Evolutionary conservation across 805 yeast species (phyloP), one percentile per base, ranked within the genome.

Genomic region (Lachancea nothofagi): DNA sequence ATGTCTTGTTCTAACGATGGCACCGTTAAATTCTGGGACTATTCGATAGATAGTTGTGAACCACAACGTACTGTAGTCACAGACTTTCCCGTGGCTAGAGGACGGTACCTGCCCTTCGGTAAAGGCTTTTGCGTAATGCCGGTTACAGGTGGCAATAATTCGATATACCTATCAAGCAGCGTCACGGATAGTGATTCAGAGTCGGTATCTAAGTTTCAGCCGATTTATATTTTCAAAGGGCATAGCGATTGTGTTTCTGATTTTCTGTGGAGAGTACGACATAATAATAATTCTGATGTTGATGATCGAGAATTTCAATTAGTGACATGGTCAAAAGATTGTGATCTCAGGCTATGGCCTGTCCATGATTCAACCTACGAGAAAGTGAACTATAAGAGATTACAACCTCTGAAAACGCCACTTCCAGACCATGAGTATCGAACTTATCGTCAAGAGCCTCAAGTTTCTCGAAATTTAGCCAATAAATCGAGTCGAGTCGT

Each of bases 271-370:
- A 69, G 97, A 47, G 66, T 77, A 6, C 69, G 87, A 26, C 74
- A 78, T 41, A 58, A 71, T 1, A 58, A 67, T 3, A 66, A 67
- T 31, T 57, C 68, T 1, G 59, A 54, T 0, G 51, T 73, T 10
- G 80, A 79, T 49, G 87, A 85, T 64, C 69, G 90, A 40, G 96
- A 89, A 43, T 93, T 77, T 55, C 97, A 93, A 59, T 61, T 93
- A 36, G 90, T 93, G 1, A 86, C 97, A 0, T 90, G 97, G 97
- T 81, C 95, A 1, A 79, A 84, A 37, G 97, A 93, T 56, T 76
- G 80, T 49, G 95, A 86, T 55, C 65, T 93, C 43, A 70, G 89
- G 44, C 62, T 89, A 34, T 90, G 97, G 97, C 83, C 87, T 0
- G 61, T 78, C 13, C 56, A 67, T 12, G 74, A 74, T 3, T 66